A percentile compares a stretch with the other conserved stretches of the same genome.
Conservation (phyloP, 1,284 basidiomycete genomes). For the Ganoderma boninense region DNA sequence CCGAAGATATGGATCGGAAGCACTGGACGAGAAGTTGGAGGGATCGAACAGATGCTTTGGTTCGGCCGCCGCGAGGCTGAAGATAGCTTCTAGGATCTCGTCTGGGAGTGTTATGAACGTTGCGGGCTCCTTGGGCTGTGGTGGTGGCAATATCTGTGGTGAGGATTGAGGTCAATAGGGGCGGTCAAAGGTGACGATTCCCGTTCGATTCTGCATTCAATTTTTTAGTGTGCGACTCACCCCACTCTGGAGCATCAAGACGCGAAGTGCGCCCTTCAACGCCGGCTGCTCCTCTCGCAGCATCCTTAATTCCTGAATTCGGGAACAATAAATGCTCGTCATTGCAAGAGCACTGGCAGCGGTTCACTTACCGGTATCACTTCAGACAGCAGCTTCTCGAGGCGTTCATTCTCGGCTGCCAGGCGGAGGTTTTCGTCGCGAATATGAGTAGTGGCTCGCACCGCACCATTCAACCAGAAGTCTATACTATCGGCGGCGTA, state of each 20-base stretch:
- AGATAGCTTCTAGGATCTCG: background rate
- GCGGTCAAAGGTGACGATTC: too few species aligned
- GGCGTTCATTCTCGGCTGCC: background rate
- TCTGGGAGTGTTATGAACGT: background rate
- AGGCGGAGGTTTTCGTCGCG: background rate
- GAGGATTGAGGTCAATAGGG: background rate
- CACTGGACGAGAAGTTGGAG: background rate
- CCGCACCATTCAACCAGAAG: background rate
- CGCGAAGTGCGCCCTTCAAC: background rate
- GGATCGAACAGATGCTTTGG: background rate
- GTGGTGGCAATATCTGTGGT: background rate
- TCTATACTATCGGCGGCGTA: background rate
- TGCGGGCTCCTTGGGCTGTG: too few species aligned
- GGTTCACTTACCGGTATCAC: background rate
- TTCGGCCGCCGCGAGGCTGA: background rate
- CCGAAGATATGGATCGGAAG: slow-evolving; percentile 3
- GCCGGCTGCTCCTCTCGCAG: background rate
- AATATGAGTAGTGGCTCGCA: background rate
- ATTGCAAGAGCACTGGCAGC: background rate
- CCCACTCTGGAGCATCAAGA: background rate
- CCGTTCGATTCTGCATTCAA: too few species aligned
- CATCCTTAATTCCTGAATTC: background rate
- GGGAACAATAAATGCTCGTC: background rate
- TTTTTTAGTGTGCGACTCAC: too few species aligned
- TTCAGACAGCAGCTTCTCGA: background rate